Percentiles rank a stretch among this genome's conserved stretches.
Conservation (phyloP, 2,329 filamentous ascomycete species). For the Stagonosporopsis cucurbitacearum region DNA sequence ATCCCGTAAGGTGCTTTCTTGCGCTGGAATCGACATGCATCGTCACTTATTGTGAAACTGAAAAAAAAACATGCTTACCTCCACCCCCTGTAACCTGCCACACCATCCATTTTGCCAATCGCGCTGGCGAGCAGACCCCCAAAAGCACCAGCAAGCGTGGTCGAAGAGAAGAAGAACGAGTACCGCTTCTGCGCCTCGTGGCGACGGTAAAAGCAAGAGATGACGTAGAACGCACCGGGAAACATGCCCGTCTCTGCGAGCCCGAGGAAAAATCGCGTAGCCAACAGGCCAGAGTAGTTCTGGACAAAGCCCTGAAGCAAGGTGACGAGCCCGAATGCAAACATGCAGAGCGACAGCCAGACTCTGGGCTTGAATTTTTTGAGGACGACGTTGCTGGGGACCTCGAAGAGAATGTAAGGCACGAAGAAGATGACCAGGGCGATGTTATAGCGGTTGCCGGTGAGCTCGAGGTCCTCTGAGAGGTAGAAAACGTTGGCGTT, state of each 20-base stretch:
- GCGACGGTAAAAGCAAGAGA: conserved; percentile 90
- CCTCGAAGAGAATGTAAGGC: conserved; percentile 60
- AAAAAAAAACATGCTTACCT: conserved; percentile 67
- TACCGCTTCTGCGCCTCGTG: conserved; percentile 89
- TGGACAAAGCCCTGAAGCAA: conserved; percentile 77
- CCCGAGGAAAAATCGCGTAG: conserved; percentile 83
- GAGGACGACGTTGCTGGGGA: conserved; percentile 60
- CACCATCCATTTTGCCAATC: conserved; percentile 84
- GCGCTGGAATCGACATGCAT: too few species aligned
- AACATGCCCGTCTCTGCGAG: conserved; percentile 64
- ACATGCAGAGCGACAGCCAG: conserved; percentile 79
- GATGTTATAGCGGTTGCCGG: conserved; percentile 56
- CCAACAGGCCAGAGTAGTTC: conserved; percentile 78
- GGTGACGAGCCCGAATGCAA: conserved; percentile 78
- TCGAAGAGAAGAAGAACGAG: conserved; percentile 90
- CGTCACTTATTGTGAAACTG: too few species aligned
- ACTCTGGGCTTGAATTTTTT: conserved; percentile 60
- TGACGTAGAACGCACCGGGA: conserved; percentile 66
- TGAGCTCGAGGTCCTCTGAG: conserved; percentile 54
- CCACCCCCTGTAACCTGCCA: conserved; percentile 74
- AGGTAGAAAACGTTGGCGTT: conserved; percentile 62
- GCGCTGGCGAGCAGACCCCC: conserved; percentile 84
- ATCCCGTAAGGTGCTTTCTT: too few species aligned
- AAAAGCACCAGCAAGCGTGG: conserved; percentile 81
- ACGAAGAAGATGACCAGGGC: conserved; percentile 63